phyloP scores from a whole-genome alignment of 192 early-diverging fungal species.

The Glomus cerebriforme region DNA sequence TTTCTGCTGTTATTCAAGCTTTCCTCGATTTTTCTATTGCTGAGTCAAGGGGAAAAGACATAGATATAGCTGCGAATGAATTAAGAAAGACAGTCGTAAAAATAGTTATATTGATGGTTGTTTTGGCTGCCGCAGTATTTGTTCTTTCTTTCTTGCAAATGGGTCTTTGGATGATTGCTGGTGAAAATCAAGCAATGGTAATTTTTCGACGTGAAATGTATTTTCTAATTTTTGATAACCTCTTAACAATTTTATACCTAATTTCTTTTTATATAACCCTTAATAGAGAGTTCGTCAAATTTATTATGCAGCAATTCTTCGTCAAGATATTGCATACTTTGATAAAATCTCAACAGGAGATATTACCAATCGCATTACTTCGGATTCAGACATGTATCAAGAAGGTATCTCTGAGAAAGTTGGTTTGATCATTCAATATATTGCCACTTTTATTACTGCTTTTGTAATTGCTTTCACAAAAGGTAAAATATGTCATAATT shows the following conservation, averaged over 20 bases:
- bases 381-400: slow-evolving; percentile 64
- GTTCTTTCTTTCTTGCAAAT: slow-evolving; percentile 61
- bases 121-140: slow-evolving; percentile 59
- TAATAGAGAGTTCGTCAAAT: slow-evolving; percentile 62
- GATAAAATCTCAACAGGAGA: slow-evolving; percentile 75
- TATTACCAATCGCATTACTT: slow-evolving; percentile 58
- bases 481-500: neutral
- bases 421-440: slow-evolving; percentile 64
- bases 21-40: neutral
- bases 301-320: slow-evolving; percentile 75
- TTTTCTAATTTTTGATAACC: neutral
- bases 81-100: neutral
- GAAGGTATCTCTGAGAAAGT: slow-evolving; percentile 89
- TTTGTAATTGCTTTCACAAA: slow-evolving; percentile 77
- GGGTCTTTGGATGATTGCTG: slow-evolving; percentile 63
- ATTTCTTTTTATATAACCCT: neutral
- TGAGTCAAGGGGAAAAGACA: neutral
- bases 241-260: neutral
- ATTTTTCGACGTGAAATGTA: neutral
- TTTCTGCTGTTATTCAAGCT: neutral
- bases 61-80: neutral
- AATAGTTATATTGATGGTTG: slow-evolving; percentile 31
- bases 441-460: slow-evolving; percentile 70
- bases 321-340: slow-evolving; percentile 89
- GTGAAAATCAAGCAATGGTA: slow-evolving; percentile 53